Evolutionary conservation across 495 filamentous ascomycete species (phyloP), one percentile per base, ranked within the genome.

Genomic region (Collariella sp.): DNA sequence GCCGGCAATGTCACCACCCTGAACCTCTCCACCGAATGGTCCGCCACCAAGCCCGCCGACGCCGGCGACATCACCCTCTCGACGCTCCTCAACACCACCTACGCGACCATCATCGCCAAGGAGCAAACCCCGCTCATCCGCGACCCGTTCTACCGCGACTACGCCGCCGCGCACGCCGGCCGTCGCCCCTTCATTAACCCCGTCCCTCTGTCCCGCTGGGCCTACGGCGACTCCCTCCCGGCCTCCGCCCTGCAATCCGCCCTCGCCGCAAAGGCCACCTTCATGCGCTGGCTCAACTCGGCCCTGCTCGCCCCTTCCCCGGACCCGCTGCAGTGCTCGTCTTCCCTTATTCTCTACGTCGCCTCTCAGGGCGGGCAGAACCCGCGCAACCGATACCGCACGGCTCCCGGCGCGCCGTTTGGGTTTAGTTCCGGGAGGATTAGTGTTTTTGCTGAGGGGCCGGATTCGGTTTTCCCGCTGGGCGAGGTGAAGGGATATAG

Each of bases 391-490:
- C 20, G 56, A 11, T 72, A 76, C 62, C n/a, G 36, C 36, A 55
- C 42, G 16, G 46, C 60, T 1, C 70, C 71, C 5, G 42, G 53
- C 5, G 53, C 59, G 50, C 80, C 67, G 35, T 66, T 65, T 42
- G 79, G 77, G 13, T 82, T 79, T 55, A 55, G 59, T 12, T 67
- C 63, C 9, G 62, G 65, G 5, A 67, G 75, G 19, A 72, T 82
- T 20, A 68, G 69, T 1, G 62, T 69, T 9, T 74, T 81, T 46
- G 56, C 73, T 5, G 80, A 77, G 44, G 63, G 66, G 1, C 81
- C 81, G 15, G 81, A 85, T 55, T 67, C 76, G 9, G 78, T 84
- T 1, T 70, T 82, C 11, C 81, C 82, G 0, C 61, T 86, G 13
- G 80, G 82, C 1, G 67, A 83, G 58, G 72, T 77, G 7, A 50